Evolutionary conservation across 1,139 yeast species (phyloP).

Genomic region (Pichia inconspicua): DNA sequence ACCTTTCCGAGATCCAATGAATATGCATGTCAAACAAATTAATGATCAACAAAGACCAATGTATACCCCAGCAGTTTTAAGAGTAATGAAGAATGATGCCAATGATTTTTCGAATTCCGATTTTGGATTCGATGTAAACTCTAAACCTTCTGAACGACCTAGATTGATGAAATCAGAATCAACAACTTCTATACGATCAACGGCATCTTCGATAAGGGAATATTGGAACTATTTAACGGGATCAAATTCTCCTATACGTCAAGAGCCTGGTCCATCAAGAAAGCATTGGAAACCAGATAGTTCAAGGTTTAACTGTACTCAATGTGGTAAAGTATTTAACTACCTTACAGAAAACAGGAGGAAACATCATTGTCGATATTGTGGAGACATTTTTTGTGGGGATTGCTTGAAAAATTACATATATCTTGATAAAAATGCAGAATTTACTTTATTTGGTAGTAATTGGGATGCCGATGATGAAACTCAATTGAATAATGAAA

Average conservation of each 20-base stretch:
- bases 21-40: conserved; percentile 40
- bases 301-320: conserved; percentile 54
- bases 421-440: conserved; percentile 61
- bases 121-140: conserved; percentile 9
- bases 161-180: conserved; percentile 16
- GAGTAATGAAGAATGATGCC: conserved; percentile 28
- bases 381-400: conserved; percentile 87
- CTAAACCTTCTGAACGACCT: conserved; percentile 16
- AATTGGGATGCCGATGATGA: conserved; percentile 14
- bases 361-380: conserved; percentile 88
- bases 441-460: conserved; percentile 55
- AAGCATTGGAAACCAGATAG: conserved; percentile 78
- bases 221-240: conserved; percentile 24
- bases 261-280: conserved; percentile 42
- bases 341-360: conserved; percentile 55
- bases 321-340: conserved; percentile 60
- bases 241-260: background rate
- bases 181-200: conserved; percentile 20
- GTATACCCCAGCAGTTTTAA: conserved; percentile 82
- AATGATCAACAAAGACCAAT: conserved; percentile 74
- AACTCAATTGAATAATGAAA: background rate
- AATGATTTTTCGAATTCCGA: conserved; percentile 6
- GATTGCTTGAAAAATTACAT: conserved; percentile 49
- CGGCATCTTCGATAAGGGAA: conserved; percentile 21
- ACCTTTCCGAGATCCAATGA: conserved; percentile 26